These are phyloP conservation scores for Globisporangium cylindrosporum DNA, from an alignment of 352 stramenopile genomes.

Conservation along the genomic window DNA sequence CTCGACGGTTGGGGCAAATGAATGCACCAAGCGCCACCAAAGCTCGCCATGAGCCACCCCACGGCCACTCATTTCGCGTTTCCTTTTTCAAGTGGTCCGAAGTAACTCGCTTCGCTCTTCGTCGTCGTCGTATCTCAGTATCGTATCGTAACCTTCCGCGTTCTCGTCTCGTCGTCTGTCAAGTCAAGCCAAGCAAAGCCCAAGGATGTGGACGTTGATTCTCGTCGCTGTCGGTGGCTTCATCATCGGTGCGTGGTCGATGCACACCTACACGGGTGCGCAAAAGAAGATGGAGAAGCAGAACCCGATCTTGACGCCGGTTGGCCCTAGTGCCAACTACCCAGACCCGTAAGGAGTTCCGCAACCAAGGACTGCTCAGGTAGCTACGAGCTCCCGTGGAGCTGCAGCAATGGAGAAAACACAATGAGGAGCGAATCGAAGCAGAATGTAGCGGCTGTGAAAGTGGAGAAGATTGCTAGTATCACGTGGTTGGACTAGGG, in stretches of 20 bases:
- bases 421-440: background rate
- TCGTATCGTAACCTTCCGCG: background rate
- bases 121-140: background rate
- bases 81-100: background rate
- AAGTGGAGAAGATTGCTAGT: background rate
- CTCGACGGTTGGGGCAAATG: background rate
- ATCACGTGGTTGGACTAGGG: background rate
- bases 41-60: background rate
- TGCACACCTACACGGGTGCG: slow-evolving; percentile 4
- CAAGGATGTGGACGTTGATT: slow-evolving; percentile 10
- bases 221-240: slow-evolving; percentile 15
- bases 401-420: background rate
- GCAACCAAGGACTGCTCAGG: background rate
- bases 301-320: slow-evolving; percentile 8
- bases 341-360: background rate
- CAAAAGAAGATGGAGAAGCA: slow-evolving; percentile 13
- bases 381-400: background rate
- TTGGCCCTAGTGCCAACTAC: background rate
- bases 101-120: background rate
- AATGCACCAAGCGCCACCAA: background rate
- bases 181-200: background rate
- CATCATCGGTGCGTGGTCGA: slow-evolving; percentile 10
- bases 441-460: background rate
- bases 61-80: background rate
- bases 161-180: background rate